These are phyloP conservation scores for Colletotrichum sp. DNA, from an alignment of 2,329 filamentous ascomycete genomes.

Conservation along the genomic window DNA sequence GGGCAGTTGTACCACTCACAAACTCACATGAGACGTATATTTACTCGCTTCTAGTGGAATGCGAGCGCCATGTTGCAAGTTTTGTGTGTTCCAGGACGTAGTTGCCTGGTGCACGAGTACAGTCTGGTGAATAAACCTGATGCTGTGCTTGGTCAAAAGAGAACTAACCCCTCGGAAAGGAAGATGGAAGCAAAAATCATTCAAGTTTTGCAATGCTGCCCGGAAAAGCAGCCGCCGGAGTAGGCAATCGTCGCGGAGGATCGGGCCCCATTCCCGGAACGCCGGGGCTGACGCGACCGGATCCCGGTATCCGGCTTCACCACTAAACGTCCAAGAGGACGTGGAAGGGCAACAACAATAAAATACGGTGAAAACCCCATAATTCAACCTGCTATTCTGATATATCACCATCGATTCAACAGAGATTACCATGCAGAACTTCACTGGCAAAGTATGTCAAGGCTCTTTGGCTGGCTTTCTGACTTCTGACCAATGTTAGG, in stretches of 20 bases:
- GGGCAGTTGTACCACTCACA: background rate
- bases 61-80: background rate
- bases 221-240: background rate
- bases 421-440: background rate
- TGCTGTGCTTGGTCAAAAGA: background rate
- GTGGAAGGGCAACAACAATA: background rate
- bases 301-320: background rate
- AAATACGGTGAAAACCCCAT: background rate
- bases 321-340: background rate
- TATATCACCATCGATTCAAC: background rate
- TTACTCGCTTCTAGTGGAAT: background rate
- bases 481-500: conserved; percentile 12
- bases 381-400: background rate
- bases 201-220: background rate
- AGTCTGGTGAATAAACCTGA: background rate
- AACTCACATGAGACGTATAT: background rate
- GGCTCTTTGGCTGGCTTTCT: background rate
- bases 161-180: background rate
- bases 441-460: background rate
- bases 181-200: background rate
- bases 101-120: background rate
- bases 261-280: background rate
- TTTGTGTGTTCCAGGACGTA: background rate
- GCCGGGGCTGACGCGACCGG: background rate
- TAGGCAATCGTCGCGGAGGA: background rate